A percentile compares a stretch with the other conserved stretches of the same genome.
These are phyloP conservation scores for Multifurca ochricompacta DNA, from an alignment of 768 basidiomycete genomes.

Conservation along the genomic window DNA sequence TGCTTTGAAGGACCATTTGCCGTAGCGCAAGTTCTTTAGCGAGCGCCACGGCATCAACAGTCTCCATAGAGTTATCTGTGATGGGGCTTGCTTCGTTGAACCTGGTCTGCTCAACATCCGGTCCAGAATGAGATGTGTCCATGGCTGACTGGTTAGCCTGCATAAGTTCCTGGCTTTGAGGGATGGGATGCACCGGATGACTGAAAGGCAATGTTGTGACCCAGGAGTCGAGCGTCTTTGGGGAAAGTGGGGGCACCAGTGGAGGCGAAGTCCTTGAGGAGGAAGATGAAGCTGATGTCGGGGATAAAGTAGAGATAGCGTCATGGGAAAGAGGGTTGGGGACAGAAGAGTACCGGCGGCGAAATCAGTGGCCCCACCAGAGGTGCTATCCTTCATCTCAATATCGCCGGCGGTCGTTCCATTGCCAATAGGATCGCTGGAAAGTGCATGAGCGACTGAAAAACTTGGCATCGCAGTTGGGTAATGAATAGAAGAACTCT, in stretches of 20 bases:
- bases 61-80: neutral
- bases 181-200: neutral
- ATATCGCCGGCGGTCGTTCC: neutral
- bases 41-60: slow-evolving; percentile 24
- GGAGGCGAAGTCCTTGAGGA: neutral
- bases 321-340: neutral
- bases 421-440: neutral
- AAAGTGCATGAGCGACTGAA: neutral
- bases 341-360: neutral
- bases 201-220: neutral
- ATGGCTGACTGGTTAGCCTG: neutral
- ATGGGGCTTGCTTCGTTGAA: neutral
- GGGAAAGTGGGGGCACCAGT: neutral
- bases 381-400: neutral
- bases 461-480: neutral
- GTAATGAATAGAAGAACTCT: neutral
- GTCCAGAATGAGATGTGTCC: neutral
- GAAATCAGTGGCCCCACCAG: neutral
- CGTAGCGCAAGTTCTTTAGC: slow-evolving; percentile 35
- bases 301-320: neutral
- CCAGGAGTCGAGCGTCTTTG: neutral
- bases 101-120: neutral
- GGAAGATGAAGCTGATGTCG: neutral
- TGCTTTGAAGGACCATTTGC: slow-evolving; percentile 29
- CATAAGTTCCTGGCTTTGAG: neutral